phyloP scores from a whole-genome alignment of 2,329 filamentous ascomycete genomes.

The Alternaria atra region DNA sequence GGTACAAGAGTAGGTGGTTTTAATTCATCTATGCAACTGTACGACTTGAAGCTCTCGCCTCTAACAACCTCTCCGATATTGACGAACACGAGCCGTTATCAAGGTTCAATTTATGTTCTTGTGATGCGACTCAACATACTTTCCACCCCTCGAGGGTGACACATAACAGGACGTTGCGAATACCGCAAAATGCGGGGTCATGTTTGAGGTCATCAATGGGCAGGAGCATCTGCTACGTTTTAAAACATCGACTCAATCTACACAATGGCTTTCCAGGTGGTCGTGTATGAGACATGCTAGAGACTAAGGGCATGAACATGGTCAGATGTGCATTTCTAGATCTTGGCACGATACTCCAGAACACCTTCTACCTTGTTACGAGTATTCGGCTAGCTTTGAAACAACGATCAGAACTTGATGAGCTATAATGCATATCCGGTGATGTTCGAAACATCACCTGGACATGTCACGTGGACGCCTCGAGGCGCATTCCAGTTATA shows the following conservation, averaged over 20 bases:
- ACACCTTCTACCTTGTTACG: not conserved
- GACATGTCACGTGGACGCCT: not conserved
- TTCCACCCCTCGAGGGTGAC: not conserved
- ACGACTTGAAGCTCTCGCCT: not conserved
- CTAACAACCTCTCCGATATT: not conserved
- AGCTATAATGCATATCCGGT: not conserved
- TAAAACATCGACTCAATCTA: not conserved
- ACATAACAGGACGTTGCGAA: not conserved
- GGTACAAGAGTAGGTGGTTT: not conserved
- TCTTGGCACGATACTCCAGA: not conserved
- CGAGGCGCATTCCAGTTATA: not conserved
- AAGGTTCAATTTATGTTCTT: not conserved
- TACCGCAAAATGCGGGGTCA: not conserved
- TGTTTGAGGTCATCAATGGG: not conserved
- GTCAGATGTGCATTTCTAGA: not conserved
- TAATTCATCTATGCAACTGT: not conserved
- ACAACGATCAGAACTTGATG: not conserved
- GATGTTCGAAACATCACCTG: not conserved
- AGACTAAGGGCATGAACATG: not conserved
- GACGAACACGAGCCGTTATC: not conserved
- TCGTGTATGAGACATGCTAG: not conserved
- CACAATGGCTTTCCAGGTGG: not conserved
- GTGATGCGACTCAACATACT: not conserved
- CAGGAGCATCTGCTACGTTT: not conserved
- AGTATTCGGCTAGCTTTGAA: not conserved